phyloP scores from a whole-genome alignment of 176 grass and related monocot species.

The Oryza meridionalis region DNA sequence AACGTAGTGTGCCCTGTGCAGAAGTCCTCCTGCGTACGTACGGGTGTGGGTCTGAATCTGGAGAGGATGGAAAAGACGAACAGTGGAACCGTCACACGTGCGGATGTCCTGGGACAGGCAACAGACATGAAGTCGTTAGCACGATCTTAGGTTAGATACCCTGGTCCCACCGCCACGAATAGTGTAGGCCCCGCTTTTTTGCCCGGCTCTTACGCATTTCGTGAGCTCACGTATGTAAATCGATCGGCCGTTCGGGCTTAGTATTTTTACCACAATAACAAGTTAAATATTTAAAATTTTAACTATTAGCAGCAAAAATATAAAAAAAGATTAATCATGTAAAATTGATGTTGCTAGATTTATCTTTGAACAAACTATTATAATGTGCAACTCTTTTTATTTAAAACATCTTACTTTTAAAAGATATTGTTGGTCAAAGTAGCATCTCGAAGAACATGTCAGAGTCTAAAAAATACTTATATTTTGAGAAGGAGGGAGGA shows the following conservation, averaged over 20 bases:
- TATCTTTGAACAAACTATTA: too few relatives aligned
- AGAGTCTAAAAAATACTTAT: too few relatives aligned
- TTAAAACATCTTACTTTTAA: too few relatives aligned
- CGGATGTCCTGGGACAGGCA: constrained; percentile 32
- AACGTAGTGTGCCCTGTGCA: neutral
- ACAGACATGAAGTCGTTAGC: constrained; percentile 58
- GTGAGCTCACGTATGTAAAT: constrained; percentile 13
- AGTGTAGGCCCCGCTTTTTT: neutral
- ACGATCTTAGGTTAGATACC: constrained; percentile 45
- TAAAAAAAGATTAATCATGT: too few relatives aligned
- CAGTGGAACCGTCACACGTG: constrained; percentile 24
- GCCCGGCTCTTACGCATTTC: neutral
- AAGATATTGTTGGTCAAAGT: too few relatives aligned
- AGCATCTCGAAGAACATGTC: too few relatives aligned
- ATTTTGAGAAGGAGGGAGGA: too few relatives aligned
- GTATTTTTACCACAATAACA: too few relatives aligned
- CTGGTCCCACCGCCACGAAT: constrained; percentile 5
- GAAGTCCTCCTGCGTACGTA: neutral
- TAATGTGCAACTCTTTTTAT: too few relatives aligned
- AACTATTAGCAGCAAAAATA: too few relatives aligned
- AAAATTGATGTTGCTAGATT: too few relatives aligned
- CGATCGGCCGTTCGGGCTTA: neutral
- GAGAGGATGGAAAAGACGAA: neutral
- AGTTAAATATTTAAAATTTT: too few relatives aligned
- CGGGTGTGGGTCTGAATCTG: neutral